Evolutionary conservation across 2,329 filamentous ascomycete genomes (phyloP), one percentile per base, ranked within the genome.

Genomic region (Pseudocercospora fijiensis): DNA sequence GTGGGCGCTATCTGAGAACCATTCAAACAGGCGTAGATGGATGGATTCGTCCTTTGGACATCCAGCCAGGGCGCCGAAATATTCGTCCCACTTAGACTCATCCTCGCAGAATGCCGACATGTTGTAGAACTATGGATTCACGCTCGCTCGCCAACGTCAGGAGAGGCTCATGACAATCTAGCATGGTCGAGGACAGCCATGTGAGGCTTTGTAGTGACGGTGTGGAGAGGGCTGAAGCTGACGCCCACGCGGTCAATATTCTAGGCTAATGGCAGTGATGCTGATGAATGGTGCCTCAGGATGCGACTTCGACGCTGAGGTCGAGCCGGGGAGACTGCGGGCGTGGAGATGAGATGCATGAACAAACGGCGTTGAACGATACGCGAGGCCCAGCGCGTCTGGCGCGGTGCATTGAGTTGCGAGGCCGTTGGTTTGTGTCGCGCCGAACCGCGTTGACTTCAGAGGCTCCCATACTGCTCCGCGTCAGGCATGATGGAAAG

Each of bases 41-140:
- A 62, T 55, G 10, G 53, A 22, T 41, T 62, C 60, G 10, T 22
- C 22, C 16, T n/a, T 47, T 5, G 52, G 28, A 18, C 22, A 30
- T 43, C 41, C 52, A 22, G 37, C 41, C n/a, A 58, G 18, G 11
- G 57, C 33, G 16, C 53, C 61, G 24, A 63, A 63, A 26, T 63
- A 56, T 37, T 51, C 57, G 20, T 55, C n/a, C 61, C 61, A 63
- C 10, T 41, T 37, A 5, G 24, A 45, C 33, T 62, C 52, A n/a
- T 62, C 60, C 52, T 62, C 60, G 41, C 60, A 62, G 27, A 62
- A 62, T 24, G 60, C 60, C 18, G 60, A 62, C 60, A 62, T 62
- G 52, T 26, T 11, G 47, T 8, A n/a, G n/a, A n/a, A n/a, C n/a
- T n/a, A 5, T 37, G 13, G 16, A 37, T 37, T 5, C 33, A 37